Base-by-base conservation (phyloP, 202 grass and related monocot species). In the Carex arenaria region DNA sequence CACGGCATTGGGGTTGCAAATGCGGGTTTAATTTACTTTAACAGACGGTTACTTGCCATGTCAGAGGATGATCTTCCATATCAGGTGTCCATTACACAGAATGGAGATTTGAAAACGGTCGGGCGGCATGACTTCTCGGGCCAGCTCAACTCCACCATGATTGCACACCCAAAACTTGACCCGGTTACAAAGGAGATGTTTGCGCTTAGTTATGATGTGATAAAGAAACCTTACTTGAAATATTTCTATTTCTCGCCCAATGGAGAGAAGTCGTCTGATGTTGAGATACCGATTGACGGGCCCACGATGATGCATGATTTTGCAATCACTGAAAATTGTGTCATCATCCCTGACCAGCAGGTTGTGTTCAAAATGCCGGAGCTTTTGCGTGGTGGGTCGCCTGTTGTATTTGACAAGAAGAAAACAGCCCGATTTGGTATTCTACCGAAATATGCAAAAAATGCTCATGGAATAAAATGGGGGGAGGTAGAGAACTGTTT, bases 281-380 rank as follows among this genome's bases (percentile, higher is more conserved):
- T 98, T 9, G 86, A 90, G 6, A 95, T 98, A 62, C 89, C 89
- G 14, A 82, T 98, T 56, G 83, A 88, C 13, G 75, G 72, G 49
- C 96, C 96, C 5, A 95, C 91, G 7, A 98, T 98, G 96, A 90
- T 93, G 72, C 96, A 98, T 83, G 96, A 98, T 80, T 98, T 98
- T 63, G 96, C 93, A 3, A 49, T 98, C 85, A 98, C 93, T 13
- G 86, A 93, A 64, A 93, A 98, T n/a, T 84, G 57, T 43, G 93
- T 90, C 23, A 49, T 99, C 13, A 76, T 99, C 17, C 96, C 96
- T 0, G 96, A 98, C 77, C 96, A 98, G 62, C 96, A 95, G 85
- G 86, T 98, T 51, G 93, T 98, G 0, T 98, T 98, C 89, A 93
- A 87, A 64, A 87, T 98, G 78, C 89, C 90, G 40, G 96, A 93